Percentiles rank a stretch among this genome's conserved stretches.
phyloP scores from a whole-genome alignment of 768 basidiomycete genomes.

The Pilatotrama ljubarskyi region DNA sequence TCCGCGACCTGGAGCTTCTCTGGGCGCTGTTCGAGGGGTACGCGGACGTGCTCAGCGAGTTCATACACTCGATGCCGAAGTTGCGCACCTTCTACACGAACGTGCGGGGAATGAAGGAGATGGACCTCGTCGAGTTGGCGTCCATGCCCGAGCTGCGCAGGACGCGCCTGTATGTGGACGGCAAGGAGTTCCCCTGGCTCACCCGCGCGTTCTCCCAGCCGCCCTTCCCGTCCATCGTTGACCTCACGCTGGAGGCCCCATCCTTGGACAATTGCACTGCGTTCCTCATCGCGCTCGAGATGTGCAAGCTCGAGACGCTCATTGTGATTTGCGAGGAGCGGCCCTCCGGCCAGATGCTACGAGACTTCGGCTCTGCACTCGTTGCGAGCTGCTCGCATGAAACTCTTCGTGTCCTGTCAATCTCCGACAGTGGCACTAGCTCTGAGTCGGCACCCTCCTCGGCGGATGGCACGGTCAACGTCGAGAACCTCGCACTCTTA shows the following conservation, averaged over 20 bases:
- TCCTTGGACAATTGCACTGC: neutral
- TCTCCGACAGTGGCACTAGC: neutral
- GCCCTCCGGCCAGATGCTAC: neutral
- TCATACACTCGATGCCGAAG: neutral
- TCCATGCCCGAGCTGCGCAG: neutral
- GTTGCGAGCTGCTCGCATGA: neutral
- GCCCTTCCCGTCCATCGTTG: neutral
- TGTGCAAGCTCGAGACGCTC: neutral
- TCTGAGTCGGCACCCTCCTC: neutral
- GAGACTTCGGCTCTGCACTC: neutral
- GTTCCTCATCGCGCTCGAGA: neutral
- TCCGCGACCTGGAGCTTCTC: neutral
- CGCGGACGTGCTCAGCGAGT: neutral
- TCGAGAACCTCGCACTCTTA: neutral
- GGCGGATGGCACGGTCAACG: neutral
- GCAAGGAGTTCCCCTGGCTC: neutral
- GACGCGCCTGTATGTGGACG: neutral
- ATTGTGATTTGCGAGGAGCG: neutral
- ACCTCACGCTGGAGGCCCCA: slow-evolving; percentile 3
- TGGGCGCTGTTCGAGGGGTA: neutral
- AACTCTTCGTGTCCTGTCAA: neutral
- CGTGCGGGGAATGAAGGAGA: neutral
- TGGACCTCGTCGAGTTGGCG: neutral
- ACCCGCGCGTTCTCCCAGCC: neutral
- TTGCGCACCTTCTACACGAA: neutral